These are phyloP conservation scores for Mortierella alpina DNA, from an alignment of 192 early-diverging fungal genomes.

Conservation along the genomic window DNA sequence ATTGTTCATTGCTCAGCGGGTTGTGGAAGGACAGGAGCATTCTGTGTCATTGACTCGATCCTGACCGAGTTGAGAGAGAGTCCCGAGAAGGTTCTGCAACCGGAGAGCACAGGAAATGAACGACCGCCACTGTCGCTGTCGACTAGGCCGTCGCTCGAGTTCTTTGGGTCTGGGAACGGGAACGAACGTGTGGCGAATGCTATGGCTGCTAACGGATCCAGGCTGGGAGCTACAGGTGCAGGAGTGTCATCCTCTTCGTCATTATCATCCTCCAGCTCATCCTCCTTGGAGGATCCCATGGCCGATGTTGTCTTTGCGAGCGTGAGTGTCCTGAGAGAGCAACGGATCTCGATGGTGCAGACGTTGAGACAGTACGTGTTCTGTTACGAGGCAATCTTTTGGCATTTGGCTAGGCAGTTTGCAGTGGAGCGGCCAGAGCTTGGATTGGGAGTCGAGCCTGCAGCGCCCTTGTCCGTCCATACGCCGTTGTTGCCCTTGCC, in stretches of 20 bases:
- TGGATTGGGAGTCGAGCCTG: constrained; percentile 23
- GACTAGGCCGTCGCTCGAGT: constrained; percentile 30
- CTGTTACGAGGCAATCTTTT: constrained; percentile 83
- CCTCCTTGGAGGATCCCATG: constrained; percentile 15
- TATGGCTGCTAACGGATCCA: constrained; percentile 7
- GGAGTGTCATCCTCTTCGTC: background rate
- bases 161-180: constrained; percentile 62
- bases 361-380: constrained; percentile 84
- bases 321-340: constrained; percentile 75
- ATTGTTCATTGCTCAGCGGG: constrained; percentile 71
- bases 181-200: constrained; percentile 56
- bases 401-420: constrained; percentile 54
- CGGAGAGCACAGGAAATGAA: constrained; percentile 59
- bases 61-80: constrained; percentile 75
- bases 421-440: constrained; percentile 23
- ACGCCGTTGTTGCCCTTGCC: constrained; percentile 39
- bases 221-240: background rate
- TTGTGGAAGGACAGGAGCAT: constrained; percentile 69
- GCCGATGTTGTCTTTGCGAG: constrained; percentile 71
- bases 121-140: constrained; percentile 19
- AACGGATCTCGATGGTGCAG: constrained; percentile 88
- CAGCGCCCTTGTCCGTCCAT: constrained; percentile 35
- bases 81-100: constrained; percentile 33
- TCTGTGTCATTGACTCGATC: constrained; percentile 67
- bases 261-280: background rate